Evolutionary conservation across 371 early-diverging fungal genomes (phyloP).

Genomic region (Chytridium lagenaria): DNA sequence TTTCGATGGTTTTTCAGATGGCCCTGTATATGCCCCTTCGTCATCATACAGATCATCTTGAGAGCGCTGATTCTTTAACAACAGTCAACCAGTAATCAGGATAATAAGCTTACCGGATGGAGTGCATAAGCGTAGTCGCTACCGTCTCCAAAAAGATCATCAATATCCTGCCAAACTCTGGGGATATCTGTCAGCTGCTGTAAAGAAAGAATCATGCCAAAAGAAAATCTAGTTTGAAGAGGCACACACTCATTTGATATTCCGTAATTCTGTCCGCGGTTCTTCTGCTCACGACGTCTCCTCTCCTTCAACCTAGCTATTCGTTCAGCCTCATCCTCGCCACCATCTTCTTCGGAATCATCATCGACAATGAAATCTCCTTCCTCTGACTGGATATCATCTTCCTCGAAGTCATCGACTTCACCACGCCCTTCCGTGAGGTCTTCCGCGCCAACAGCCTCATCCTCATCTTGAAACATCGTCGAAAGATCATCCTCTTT

Average conservation of each 20-base stretch:
- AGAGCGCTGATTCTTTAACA: neutral
- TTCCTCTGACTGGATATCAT: slow-evolving; percentile 12
- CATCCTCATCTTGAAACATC: slow-evolving; percentile 43
- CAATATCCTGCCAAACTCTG: slow-evolving; percentile 82
- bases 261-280: slow-evolving; percentile 6
- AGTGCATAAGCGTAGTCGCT: slow-evolving; percentile 88
- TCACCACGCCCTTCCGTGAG: neutral
- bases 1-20: slow-evolving; percentile 42
- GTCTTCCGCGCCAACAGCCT: slow-evolving; percentile 9
- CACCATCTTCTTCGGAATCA: slow-evolving; percentile 25
- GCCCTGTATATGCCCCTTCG: slow-evolving; percentile 40
- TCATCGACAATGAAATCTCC: slow-evolving; percentile 24
- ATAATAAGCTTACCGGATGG: slow-evolving; percentile 34
- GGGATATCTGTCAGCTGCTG: too few species aligned
- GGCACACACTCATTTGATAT: slow-evolving; percentile 4
- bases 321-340: slow-evolving; percentile 7
- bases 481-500: slow-evolving; percentile 30
- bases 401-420: neutral
- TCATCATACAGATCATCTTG: slow-evolving; percentile 28
- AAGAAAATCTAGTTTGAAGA: too few species aligned
- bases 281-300: neutral
- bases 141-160: slow-evolving; percentile 91
- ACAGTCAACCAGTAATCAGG: neutral
- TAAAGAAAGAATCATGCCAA: too few species aligned
- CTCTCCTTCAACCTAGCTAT: neutral